These are phyloP conservation scores for Trematosphaeria pertusa DNA, from an alignment of 2,329 filamentous ascomycete genomes.

Conservation along the genomic window DNA sequence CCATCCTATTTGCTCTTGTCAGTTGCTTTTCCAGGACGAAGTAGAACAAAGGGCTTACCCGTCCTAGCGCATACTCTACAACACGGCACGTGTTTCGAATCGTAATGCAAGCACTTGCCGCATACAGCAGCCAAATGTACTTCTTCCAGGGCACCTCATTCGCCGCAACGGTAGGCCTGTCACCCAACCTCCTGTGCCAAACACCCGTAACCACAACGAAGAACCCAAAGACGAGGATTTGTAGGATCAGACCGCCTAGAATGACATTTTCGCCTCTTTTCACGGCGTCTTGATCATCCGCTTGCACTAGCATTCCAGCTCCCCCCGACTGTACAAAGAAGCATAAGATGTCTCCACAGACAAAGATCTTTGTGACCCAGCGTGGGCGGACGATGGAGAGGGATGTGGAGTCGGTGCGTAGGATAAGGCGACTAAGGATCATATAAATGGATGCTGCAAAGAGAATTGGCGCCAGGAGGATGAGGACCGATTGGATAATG, in stretches of 20 bases:
- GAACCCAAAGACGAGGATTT: constrained; percentile 64
- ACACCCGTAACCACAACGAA: constrained; percentile 57
- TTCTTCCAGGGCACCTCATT: constrained; percentile 36
- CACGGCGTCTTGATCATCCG: constrained; percentile 20
- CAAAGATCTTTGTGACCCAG: constrained; percentile 61
- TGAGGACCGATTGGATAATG: constrained; percentile 49
- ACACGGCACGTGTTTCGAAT: constrained; percentile 54
- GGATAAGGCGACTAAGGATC: constrained; percentile 48
- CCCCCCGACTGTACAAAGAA: constrained; percentile 58
- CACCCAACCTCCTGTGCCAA: constrained; percentile 55
- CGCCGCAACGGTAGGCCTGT: constrained; percentile 27
- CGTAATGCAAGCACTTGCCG: constrained; percentile 50
- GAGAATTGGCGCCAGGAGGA: constrained; percentile 51
- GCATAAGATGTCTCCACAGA: constrained; percentile 58
- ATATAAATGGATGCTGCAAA: constrained; percentile 55
- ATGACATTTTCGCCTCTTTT: constrained; percentile 57
- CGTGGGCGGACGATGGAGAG: constrained; percentile 49
- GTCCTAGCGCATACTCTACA: constrained; percentile 49
- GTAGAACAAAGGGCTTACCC: constrained; percentile 10
- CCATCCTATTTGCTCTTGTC: constrained; percentile 14
- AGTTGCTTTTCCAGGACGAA: neutral
- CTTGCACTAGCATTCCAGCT: constrained; percentile 48
- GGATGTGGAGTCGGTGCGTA: constrained; percentile 44
- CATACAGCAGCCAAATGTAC: constrained; percentile 45
- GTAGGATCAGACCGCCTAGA: constrained; percentile 60